phyloP scores from a whole-genome alignment of 768 basidiomycete genomes.

The Ramaria sp. region DNA sequence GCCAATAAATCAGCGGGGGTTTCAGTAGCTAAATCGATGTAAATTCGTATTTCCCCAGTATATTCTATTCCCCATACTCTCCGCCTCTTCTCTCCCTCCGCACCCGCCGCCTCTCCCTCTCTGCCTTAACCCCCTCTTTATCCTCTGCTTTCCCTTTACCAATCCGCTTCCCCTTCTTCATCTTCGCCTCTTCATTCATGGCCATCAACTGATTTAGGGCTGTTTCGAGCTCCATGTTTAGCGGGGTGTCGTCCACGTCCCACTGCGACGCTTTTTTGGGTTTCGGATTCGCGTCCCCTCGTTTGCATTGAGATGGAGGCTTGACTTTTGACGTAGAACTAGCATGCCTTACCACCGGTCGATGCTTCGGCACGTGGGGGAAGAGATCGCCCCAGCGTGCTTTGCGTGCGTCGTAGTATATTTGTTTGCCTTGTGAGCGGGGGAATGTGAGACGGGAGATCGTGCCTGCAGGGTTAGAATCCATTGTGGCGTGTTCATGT shows the following conservation, averaged over 20 bases:
- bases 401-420: conserved; percentile 91
- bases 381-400: conserved; percentile 91
- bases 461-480: conserved; percentile 44
- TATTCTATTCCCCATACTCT: neutral
- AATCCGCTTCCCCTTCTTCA: too few relatives aligned
- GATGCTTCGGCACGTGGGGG: conserved; percentile 79
- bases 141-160: neutral
- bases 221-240: neutral
- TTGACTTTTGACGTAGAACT: neutral
- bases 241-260: neutral
- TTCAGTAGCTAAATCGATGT: neutral
- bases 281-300: neutral
- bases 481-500: neutral
- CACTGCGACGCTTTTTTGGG: neutral
- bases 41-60: neutral
- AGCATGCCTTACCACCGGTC: conserved; percentile 52
- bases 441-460: conserved; percentile 89
- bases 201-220: neutral
- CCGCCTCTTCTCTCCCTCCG: neutral
- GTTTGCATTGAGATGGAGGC: neutral
- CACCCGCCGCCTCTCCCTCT: neutral
- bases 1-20: too few relatives aligned
- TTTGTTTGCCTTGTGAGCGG: conserved; percentile 91
- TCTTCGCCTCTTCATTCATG: too few relatives aligned
- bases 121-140: neutral